phyloP scores from a whole-genome alignment of 225 moss, liverwort and hornwort species.

The Antitrichia curtipendula region DNA sequence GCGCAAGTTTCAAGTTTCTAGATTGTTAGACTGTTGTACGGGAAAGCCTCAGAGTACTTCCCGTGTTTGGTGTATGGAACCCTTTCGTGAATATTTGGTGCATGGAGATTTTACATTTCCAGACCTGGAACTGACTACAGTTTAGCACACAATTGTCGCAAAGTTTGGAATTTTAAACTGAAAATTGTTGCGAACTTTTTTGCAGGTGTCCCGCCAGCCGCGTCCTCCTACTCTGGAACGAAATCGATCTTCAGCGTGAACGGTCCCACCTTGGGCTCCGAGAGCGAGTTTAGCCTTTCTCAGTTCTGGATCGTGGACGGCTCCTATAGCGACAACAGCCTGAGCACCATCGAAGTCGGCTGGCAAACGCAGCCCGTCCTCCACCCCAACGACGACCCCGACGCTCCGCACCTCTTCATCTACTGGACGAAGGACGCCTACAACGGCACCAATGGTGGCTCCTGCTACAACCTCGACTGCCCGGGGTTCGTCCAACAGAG shows the following conservation, averaged over 20 bases:
- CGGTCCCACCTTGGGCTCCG: background rate
- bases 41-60: background rate
- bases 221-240: background rate
- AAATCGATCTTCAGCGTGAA: background rate
- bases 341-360: constrained; percentile 17
- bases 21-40: background rate
- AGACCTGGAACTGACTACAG: background rate
- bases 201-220: background rate
- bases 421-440: constrained; percentile 11
- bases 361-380: background rate
- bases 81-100: background rate
- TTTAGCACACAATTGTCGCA: background rate
- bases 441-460: background rate
- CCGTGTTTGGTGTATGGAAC: background rate
- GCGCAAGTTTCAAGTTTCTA: background rate
- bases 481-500: background rate
- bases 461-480: background rate
- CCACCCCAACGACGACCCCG: background rate
- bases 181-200: background rate
- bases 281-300: background rate
- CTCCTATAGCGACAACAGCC: background rate
- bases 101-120: background rate
- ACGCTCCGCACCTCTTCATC: constrained; percentile 11
- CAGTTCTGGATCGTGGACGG: constrained; percentile 17
- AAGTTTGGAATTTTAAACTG: background rate